phyloP scores from a whole-genome alignment of 352 stramenopile species.

The Thraustochytrium sp. region DNA sequence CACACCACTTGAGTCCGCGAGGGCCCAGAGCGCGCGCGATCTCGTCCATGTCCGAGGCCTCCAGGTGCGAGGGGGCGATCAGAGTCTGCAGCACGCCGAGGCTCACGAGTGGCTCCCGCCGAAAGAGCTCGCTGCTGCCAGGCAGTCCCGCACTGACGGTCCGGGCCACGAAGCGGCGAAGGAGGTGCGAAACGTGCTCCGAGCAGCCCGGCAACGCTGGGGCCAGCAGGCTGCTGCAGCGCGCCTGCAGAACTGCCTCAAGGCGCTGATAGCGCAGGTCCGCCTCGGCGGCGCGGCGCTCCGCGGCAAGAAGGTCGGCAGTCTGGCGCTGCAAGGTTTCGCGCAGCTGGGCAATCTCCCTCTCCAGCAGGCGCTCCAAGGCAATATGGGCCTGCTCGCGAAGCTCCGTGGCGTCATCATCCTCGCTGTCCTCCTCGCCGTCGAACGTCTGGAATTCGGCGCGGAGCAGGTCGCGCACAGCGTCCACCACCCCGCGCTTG shows the following conservation, averaged over 20 bases:
- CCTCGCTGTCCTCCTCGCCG: not conserved
- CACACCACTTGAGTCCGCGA: not conserved
- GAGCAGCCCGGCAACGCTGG: not conserved
- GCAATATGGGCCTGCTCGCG: slow-evolving; percentile 2
- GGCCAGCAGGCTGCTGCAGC: not conserved
- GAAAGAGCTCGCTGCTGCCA: too few relatives aligned
- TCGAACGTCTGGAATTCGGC: too few relatives aligned
- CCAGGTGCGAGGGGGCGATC: too few relatives aligned
- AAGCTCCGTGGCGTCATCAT: not conserved
- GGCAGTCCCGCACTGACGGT: too few relatives aligned
- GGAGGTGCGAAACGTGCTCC: too few relatives aligned
- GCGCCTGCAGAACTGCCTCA: not conserved
- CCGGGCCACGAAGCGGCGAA: too few relatives aligned
- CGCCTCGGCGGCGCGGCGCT: not conserved
- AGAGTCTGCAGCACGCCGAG: too few relatives aligned
- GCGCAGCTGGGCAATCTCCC: not conserved
- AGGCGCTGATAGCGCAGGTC: not conserved
- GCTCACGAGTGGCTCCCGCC: too few relatives aligned
- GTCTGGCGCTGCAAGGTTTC: not conserved
- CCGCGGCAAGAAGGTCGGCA: not conserved
- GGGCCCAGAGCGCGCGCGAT: too few relatives aligned
- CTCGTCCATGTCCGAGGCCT: too few relatives aligned
- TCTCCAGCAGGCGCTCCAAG: not conserved
- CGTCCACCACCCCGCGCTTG: too few relatives aligned
- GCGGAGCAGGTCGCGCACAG: too few relatives aligned